Base-by-base conservation (phyloP, 192 early-diverging fungal genomes). In the Coemansia sp. region DNA sequence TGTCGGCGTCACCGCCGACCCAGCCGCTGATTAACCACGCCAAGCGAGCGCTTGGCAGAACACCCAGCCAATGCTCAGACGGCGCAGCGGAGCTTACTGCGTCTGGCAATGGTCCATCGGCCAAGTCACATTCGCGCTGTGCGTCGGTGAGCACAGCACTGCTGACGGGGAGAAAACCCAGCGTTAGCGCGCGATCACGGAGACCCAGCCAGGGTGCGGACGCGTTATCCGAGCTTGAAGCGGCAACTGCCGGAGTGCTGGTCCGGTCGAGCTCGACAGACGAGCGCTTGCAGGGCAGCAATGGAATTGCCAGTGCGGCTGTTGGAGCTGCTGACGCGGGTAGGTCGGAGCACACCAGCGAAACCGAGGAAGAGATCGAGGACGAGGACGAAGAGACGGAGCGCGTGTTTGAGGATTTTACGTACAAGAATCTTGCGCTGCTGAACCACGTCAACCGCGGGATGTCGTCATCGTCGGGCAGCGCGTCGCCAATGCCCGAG, bases 361-460 rank as follows among this genome's bases (percentile, higher is more conserved):
- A 38, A 11, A 55, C 48, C 18, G 70, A 61, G 25, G 64, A 59
- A 19, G 59, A 35, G 25, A 58, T 30, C 24, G 53, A 27, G 5
- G 49, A 54, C 46, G 49, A 32, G 5, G 69, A 68, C 29, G 76
- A 65, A 16, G 64, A 74, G 9, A 44, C 62, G 1, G 77, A 80
- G 60, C 67, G 71, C 4, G 77, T 67, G 49, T 87, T 87, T 64
- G 85, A 87, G 48, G 80, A 82, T 52, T 87, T 87, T 65, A 71
- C 82, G 25, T 87, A 85, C 68, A 87, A 87, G 60, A 87, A 87
- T 65, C 71, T 87, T 33, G 83, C 82, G 0, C 56, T 87, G 28
- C 61, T 87, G 44, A 85, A 80, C 62, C 78, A 87, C 31, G 85
- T 87, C 52, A 87, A 87, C 63, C 82, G 80, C 64, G 85, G 82